A percentile compares a stretch with the other conserved stretches of the same genome.
These are phyloP conservation scores for Gorgonomyces haynaldii DNA, from an alignment of 192 early-diverging fungal species.

Conservation along the genomic window DNA sequence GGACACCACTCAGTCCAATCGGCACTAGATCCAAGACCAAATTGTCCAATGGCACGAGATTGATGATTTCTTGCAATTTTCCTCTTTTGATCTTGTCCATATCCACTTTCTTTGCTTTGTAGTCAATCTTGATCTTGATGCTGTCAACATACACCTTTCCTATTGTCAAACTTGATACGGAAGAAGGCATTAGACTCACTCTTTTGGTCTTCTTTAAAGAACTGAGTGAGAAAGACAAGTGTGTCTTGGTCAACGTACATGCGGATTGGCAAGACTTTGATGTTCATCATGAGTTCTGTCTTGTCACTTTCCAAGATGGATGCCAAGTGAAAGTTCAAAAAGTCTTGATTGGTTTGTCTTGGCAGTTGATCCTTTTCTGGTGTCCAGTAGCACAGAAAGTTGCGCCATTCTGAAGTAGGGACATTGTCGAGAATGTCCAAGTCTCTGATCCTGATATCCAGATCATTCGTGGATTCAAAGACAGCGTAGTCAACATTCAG, in stretches of 20 bases:
- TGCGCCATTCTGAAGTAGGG: constrained; percentile 60
- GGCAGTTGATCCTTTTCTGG: constrained; percentile 41
- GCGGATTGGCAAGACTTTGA: constrained; percentile 62
- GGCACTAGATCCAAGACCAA: constrained; percentile 76
- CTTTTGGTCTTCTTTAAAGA: constrained; percentile 46
- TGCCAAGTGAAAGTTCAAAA: constrained; percentile 48
- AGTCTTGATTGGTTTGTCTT: constrained; percentile 48
- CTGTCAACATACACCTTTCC: constrained; percentile 56
- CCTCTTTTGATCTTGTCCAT: constrained; percentile 58
- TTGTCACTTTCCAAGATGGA: constrained; percentile 46
- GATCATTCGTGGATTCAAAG: too few relatives aligned
- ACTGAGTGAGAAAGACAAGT: constrained; percentile 65
- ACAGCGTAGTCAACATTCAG: too few relatives aligned
- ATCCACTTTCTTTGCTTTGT: constrained; percentile 91
- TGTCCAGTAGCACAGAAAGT: constrained; percentile 59
- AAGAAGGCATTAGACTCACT: constrained; percentile 16
- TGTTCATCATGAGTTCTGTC: constrained; percentile 51
- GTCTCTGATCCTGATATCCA: constrained; percentile 46
- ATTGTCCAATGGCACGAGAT: constrained; percentile 85
- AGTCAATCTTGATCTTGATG: constrained; percentile 81
- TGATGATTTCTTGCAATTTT: constrained; percentile 72
- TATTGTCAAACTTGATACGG: constrained; percentile 21
- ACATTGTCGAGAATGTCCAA: constrained; percentile 71
- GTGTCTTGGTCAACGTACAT: constrained; percentile 93
- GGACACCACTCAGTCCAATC: constrained; percentile 64